Percentiles rank a stretch among this genome's conserved stretches.
These are phyloP conservation scores for Xylariaceae sp. DNA, from an alignment of 2,329 filamentous ascomycete genomes.

Conservation along the genomic window DNA sequence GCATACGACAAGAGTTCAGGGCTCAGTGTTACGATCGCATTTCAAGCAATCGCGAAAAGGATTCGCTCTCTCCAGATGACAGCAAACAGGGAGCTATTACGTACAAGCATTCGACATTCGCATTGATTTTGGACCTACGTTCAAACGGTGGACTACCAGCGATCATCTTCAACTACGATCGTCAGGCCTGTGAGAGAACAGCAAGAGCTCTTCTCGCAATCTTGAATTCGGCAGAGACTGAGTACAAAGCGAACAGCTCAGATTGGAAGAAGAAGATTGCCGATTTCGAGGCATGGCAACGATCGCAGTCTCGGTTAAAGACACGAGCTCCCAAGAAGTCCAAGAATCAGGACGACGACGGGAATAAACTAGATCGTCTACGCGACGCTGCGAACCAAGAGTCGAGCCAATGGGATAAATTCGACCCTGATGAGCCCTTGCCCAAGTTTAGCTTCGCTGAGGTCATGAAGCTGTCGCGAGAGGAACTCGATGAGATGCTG, in stretches of 20 bases:
- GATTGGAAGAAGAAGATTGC: not conserved
- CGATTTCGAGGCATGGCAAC: not conserved
- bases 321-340: not conserved
- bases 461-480: conserved; percentile 52
- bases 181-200: not conserved
- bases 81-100: no score
- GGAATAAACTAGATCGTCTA: not conserved
- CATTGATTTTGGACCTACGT: not conserved
- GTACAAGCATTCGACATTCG: not conserved
- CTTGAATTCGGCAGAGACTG: not conserved
- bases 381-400: not conserved
- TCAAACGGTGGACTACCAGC: not conserved
- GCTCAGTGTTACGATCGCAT: no score
- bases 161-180: conserved; percentile 2
- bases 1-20: not conserved
- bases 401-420: not conserved
- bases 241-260: not conserved
- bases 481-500: conserved; percentile 58
- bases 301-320: not conserved
- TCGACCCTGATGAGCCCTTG: conserved; percentile 47
- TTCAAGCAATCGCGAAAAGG: no score
- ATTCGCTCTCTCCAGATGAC: no score
- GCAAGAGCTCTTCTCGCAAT: not conserved
- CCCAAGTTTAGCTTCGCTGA: conserved; percentile 67
- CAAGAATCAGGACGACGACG: conserved; percentile 1